Percentiles rank a stretch among this genome's conserved stretches.
phyloP scores from a whole-genome alignment of 768 basidiomycete genomes.

The Boletellus ananiceps region DNA sequence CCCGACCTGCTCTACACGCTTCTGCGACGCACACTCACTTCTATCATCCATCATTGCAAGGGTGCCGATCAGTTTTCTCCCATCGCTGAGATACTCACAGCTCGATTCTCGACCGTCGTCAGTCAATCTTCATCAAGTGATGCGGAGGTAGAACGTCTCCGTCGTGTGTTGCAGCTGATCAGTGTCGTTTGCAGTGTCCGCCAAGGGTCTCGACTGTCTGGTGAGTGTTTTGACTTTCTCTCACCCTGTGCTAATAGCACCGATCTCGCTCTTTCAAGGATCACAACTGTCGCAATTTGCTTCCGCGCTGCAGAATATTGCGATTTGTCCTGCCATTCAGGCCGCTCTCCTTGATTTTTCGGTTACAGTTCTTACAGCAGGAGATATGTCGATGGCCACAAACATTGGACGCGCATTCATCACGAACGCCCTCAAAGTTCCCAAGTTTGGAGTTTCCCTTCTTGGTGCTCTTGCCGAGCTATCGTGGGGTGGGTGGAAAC shows the following conservation, averaged over 20 bases:
- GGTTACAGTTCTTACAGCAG: constrained; percentile 36
- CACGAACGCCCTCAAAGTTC: constrained; percentile 20
- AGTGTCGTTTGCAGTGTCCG: constrained; percentile 59
- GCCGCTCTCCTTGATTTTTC: constrained; percentile 32
- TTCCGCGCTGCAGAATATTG: constrained; percentile 26
- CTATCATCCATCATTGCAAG: constrained; percentile 80
- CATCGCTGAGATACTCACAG: constrained; percentile 50
- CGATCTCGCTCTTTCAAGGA: constrained; percentile 18
- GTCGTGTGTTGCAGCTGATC: constrained; percentile 53
- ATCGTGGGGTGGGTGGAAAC: constrained; percentile 76
- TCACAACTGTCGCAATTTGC: constrained; percentile 36
- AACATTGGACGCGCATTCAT: constrained; percentile 47
- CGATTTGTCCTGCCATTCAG: constrained; percentile 25
- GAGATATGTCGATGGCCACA: constrained; percentile 37
- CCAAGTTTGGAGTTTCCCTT: constrained; percentile 48
- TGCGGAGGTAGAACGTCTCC: constrained; percentile 35
- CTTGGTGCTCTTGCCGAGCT: constrained; percentile 59
- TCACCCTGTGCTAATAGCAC: constrained; percentile 3
- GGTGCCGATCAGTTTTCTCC: constrained; percentile 57
- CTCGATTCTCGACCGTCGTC: constrained; percentile 30
- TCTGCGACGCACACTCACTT: constrained; percentile 69
- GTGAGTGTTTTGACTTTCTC: constrained; percentile 36
- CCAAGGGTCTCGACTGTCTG: constrained; percentile 61
- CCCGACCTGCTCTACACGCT: constrained; percentile 48
- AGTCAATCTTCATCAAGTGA: constrained; percentile 1